A percentile compares a stretch with the other conserved stretches of the same genome.
Evolutionary conservation across 306 rosid genomes (phyloP).

Genomic region (Arachis hypogaea): DNA sequence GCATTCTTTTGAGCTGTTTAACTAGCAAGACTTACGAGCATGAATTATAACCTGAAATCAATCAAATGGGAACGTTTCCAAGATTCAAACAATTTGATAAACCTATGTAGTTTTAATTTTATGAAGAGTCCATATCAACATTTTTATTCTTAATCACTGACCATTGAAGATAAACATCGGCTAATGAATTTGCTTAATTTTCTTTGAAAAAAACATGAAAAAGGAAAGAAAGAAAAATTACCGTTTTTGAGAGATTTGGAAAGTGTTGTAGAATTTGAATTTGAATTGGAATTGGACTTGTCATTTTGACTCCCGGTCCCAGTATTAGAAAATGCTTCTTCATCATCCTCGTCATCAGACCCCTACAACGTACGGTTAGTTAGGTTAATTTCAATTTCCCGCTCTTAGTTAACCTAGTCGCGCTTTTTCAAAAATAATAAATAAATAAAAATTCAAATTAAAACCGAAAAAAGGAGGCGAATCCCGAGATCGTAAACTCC

Average conservation of each 20-base stretch:
- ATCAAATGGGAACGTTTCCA: not conserved
- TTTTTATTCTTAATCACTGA: not conserved
- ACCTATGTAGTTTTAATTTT: too few species aligned
- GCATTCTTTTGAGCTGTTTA: not conserved
- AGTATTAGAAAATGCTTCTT: conserved; percentile 52
- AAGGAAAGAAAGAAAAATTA: not conserved
- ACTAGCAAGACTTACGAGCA: not conserved
- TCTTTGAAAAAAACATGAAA: not conserved
- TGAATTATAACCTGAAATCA: not conserved
- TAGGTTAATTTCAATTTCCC: not conserved
- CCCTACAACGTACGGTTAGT: conserved; percentile 38
- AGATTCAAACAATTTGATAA: not conserved
- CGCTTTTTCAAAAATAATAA: not conserved
- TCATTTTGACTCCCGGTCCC: conserved; percentile 79
- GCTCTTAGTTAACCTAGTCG: not conserved
- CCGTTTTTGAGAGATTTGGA: conserved; percentile 55
- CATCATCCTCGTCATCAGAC: conserved; percentile 78
- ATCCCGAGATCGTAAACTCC: not conserved
- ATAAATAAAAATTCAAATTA: not conserved
- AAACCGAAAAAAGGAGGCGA: not conserved
- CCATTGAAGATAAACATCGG: not conserved
- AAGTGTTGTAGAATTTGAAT: not conserved
- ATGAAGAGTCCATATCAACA: not conserved
- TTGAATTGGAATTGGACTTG: conserved; percentile 41
- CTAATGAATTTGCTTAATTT: not conserved